phyloP scores from a whole-genome alignment of 768 basidiomycete genomes.

The Amanita exitialis region DNA sequence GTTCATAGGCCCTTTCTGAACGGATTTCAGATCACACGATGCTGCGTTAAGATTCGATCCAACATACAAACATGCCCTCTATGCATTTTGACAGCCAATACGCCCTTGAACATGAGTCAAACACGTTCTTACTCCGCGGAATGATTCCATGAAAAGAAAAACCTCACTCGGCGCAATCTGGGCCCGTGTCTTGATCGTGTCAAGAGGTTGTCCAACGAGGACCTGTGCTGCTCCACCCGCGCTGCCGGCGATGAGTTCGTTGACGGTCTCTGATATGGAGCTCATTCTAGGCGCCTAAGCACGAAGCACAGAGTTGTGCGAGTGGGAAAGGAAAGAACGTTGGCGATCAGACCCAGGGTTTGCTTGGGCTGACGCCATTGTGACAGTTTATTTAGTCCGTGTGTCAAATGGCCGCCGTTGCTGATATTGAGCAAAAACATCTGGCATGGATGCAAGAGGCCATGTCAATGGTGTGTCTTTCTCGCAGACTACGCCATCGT shows the following conservation, averaged over 20 bases:
- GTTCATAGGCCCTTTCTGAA: slow-evolving; percentile 88
- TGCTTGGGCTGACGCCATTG: too few species aligned
- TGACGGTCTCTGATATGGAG: slow-evolving; percentile 34
- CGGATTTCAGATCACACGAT: background rate
- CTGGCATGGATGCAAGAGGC: slow-evolving; percentile 77
- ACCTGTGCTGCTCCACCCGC: slow-evolving; percentile 94
- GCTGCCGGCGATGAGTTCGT: slow-evolving; percentile 83
- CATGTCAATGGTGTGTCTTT: slow-evolving; percentile 55
- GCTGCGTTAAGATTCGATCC: slow-evolving; percentile 7
- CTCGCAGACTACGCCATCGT: slow-evolving; percentile 8
- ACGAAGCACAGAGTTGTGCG: background rate
- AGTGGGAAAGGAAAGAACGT: background rate
- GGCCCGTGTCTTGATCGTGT: slow-evolving; percentile 83
- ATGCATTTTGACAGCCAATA: background rate
- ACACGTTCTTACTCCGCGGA: background rate
- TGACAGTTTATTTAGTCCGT: background rate
- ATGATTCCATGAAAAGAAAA: background rate
- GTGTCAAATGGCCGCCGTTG: background rate
- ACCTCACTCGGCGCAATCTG: slow-evolving; percentile 75
- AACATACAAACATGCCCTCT: slow-evolving; percentile 84
- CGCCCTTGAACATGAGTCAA: slow-evolving; percentile 6
- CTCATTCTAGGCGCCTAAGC: background rate
- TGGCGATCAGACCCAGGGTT: background rate
- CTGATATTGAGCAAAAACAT: slow-evolving; percentile 15
- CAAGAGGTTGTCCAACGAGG: slow-evolving; percentile 86